A percentile compares a stretch with the other conserved stretches of the same genome.
Evolutionary conservation across 805 yeast species (phyloP).

Genomic region (Monosporozyma unispora): DNA sequence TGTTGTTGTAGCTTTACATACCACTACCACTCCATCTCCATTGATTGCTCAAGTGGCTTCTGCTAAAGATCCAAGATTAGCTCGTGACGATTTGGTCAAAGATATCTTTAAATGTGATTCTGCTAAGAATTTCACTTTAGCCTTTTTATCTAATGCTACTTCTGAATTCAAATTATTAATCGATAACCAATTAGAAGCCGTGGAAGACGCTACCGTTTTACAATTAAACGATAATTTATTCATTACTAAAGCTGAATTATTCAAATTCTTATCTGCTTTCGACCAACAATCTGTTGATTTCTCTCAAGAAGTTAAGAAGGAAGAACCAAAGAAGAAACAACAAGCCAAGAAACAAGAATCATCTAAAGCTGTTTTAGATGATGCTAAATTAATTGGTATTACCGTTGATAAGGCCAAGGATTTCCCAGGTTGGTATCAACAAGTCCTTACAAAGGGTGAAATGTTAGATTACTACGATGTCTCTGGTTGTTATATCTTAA

Average conservation of each 20-base stretch:
- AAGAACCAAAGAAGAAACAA: conserved; percentile 25
- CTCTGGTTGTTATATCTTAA: conserved; percentile 94
- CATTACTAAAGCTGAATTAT: conserved; percentile 23
- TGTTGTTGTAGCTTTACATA: conserved; percentile 63
- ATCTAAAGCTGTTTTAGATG: conserved; percentile 51
- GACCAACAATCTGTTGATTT: conserved; percentile 42
- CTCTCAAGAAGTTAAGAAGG: conserved; percentile 30
- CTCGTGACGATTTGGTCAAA: conserved; percentile 68
- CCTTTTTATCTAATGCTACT: conserved; percentile 33
- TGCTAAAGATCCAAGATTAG: conserved; percentile 81
- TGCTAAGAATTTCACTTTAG: conserved; percentile 27
- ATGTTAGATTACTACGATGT: conserved; percentile 98
- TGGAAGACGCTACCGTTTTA: conserved; percentile 27
- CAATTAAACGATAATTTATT: conserved; percentile 22
- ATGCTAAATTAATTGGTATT: conserved; percentile 89
- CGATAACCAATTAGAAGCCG: conserved; percentile 31
- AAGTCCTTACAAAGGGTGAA: conserved; percentile 91
- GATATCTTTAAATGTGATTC: conserved; percentile 35
- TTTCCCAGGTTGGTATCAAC: conserved; percentile 96
- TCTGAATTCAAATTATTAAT: conserved; percentile 23
- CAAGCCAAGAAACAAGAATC: conserved; percentile 21
- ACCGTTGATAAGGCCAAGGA: conserved; percentile 88
- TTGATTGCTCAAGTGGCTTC: conserved; percentile 56
- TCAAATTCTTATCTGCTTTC: conserved; percentile 33
- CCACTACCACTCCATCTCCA: conserved; percentile 61